A percentile compares a stretch with the other conserved stretches of the same genome.
These are phyloP conservation scores for Diatrype stigma DNA, from an alignment of 2,329 filamentous ascomycete genomes.

Conservation along the genomic window DNA sequence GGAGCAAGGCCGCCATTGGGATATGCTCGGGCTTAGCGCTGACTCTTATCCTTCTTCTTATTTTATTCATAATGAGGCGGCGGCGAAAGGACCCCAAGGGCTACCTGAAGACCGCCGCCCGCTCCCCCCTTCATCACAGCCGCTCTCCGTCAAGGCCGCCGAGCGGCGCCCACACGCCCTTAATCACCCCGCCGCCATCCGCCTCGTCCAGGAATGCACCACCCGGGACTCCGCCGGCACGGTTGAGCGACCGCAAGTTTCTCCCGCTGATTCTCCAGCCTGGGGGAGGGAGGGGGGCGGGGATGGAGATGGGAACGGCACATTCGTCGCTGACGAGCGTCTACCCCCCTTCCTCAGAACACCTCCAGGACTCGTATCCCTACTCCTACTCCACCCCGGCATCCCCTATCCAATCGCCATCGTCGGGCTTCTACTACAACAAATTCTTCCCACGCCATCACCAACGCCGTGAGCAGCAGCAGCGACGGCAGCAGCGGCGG, in stretches of 20 bases:
- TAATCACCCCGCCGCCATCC: slow-evolving; percentile 36
- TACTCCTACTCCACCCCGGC: slow-evolving; percentile 23
- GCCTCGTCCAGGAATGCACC: slow-evolving; percentile 21
- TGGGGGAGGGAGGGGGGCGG: not conserved
- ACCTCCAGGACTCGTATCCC: not conserved
- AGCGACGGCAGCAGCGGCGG: not conserved
- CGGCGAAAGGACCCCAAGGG: slow-evolving; percentile 19
- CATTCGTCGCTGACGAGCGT: slow-evolving; percentile 9
- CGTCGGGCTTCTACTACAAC: slow-evolving; percentile 25
- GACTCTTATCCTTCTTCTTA: slow-evolving; percentile 31
- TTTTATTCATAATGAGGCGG: slow-evolving; percentile 34
- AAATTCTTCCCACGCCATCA: slow-evolving; percentile 31
- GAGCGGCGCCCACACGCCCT: slow-evolving; percentile 35
- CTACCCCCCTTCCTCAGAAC: not conserved
- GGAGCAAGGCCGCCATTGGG: slow-evolving; percentile 42
- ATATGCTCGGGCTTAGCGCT: slow-evolving; percentile 37
- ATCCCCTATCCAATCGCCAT: slow-evolving; percentile 35
- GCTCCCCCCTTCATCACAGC: slow-evolving; percentile 18
- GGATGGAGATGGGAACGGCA: not conserved
- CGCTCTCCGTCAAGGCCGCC: slow-evolving; percentile 20
- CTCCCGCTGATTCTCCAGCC: slow-evolving; percentile 33
- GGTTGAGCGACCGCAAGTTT: slow-evolving; percentile 43
- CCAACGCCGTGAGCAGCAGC: slow-evolving; percentile 11
- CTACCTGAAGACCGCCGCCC: slow-evolving; percentile 13
- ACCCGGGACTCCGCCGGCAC: slow-evolving; percentile 41